Evolutionary conservation across 306 rosid genomes (phyloP), one percentile per base, ranked within the genome.

Genomic region (Castanea crenata): DNA sequence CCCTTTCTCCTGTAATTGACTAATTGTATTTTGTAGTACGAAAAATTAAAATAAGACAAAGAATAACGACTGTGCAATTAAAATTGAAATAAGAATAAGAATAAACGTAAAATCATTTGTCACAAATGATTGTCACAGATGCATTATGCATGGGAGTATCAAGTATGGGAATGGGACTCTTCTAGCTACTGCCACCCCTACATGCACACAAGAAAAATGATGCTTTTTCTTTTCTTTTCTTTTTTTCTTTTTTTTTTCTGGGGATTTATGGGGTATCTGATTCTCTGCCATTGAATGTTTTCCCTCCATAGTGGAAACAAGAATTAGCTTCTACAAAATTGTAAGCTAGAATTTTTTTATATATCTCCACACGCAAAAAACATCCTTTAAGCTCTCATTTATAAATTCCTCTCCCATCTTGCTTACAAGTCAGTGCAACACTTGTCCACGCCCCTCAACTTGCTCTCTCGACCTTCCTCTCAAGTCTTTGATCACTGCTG

Each of bases 251-350:
- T 23, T 21, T 16, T 20, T 18, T 65, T 15, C 10, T 52, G 29
- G 52, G 44, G 55, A 25, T 31, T 5, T 6, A 10, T 18, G 87
- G 78, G 16, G 71, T n/a, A 85, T 85, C 85, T 74, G 82, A 71
- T 85, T 59, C 88, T 69, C 76, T 32, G 65, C 75, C 34, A 41
- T 54, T 59, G 23, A 62, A 62, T 77, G 68, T 32, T 77, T 62
- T 69, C 85, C 71, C 74, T 78, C 73, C 81, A 5, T 65, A 69
- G 85, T 84, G 85, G 78, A 64, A 72, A 5, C 32, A 29, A 0
- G 76, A 71, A 73, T 74, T 74, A 55, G 65, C 67, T 79, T 74
- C 73, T n/a, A 1, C 34, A 35, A 10, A 46, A 13, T 52, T 62
- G 25, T 41, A 8, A 8, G 46, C 46, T 41, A 23, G 21, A 31